Percentiles rank a stretch among this genome's conserved stretches.
Evolutionary conservation across 148 eudicot species (phyloP).

Genomic region (Cornus kousa): DNA sequence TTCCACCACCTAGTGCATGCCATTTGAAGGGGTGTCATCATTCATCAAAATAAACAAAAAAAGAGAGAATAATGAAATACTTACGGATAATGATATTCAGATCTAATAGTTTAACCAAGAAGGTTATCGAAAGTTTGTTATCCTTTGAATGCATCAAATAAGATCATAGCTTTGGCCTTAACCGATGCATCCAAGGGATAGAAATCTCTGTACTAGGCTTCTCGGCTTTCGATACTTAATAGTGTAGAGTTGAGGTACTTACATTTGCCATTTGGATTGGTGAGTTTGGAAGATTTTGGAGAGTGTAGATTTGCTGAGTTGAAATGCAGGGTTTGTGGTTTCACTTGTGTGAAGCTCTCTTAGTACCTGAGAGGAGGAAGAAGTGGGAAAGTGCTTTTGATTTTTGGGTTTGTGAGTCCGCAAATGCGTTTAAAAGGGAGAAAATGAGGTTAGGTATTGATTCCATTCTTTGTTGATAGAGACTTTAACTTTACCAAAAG

Average conservation of each 20-base stretch:
- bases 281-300: not conserved
- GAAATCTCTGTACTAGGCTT: too few species aligned
- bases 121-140: too few species aligned
- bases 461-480: not conserved
- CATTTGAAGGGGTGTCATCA: not conserved
- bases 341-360: not conserved
- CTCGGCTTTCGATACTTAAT: too few species aligned
- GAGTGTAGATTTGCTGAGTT: not conserved
- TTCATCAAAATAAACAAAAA: not conserved
- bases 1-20: slow-evolving; percentile 64
- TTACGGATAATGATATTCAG: too few species aligned
- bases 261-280: not conserved
- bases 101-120: too few species aligned
- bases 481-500: not conserved
- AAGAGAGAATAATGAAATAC: not conserved
- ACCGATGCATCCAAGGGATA: too few species aligned
- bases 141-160: too few species aligned
- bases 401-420: not conserved
- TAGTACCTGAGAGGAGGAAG: not conserved
- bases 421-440: not conserved
- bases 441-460: not conserved
- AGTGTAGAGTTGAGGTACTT: not conserved
- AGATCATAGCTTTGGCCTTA: too few species aligned
- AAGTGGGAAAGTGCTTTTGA: not conserved
- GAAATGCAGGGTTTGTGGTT: not conserved